Conservation (phyloP, 1,284 basidiomycete genomes). For the Trichosporon coremiiforme region DNA sequence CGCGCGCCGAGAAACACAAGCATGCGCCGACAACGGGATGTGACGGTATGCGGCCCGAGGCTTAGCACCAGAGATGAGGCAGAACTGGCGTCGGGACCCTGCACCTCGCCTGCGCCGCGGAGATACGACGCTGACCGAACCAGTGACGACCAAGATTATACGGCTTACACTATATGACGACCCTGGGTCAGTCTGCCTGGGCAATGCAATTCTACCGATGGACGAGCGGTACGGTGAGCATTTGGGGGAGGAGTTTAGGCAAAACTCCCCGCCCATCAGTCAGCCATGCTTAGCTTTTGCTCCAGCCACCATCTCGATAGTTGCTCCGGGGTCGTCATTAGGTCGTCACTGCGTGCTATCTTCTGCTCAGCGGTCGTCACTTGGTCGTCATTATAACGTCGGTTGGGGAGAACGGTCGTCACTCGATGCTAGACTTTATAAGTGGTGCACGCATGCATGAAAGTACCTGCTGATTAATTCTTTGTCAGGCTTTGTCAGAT, state of each 20-base stretch:
- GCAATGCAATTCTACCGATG: neutral
- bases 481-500: no score
- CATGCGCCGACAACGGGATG: neutral
- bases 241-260: neutral
- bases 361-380: neutral
- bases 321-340: neutral
- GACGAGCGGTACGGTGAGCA: no score
- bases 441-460: no score
- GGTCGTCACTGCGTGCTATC: neutral
- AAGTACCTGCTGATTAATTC: no score
- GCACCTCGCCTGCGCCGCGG: neutral
- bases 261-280: neutral
- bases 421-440: no score
- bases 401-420: no score
- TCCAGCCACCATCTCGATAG: neutral
- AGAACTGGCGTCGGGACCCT: neutral
- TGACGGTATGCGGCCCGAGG: neutral
- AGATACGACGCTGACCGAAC: slow-evolving; percentile 3
- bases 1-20: neutral
- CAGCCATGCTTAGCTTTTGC: neutral
- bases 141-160: neutral
- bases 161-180: neutral
- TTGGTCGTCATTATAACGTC: neutral
- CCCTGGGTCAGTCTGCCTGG: neutral
- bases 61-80: neutral